Evolutionary conservation across 345 rosid species (phyloP), one percentile per base, ranked within the genome.

Genomic region (Heritiera littoralis): DNA sequence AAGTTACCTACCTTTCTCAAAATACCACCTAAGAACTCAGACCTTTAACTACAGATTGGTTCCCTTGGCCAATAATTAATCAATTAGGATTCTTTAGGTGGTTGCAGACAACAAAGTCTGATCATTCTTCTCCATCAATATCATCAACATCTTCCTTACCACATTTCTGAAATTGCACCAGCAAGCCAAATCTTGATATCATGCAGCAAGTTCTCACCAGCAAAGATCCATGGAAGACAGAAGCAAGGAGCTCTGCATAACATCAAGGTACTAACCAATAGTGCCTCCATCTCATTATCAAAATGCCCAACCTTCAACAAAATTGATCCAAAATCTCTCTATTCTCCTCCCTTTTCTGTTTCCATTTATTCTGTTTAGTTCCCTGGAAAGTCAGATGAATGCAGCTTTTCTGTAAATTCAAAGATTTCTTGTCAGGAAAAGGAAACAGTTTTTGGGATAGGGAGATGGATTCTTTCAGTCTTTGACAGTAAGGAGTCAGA

Each of bases 251-350:
- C 11, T 17, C 28, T 40, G 20, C 11, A 66, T 1, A 49, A 40
- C n/a, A 38, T 65, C 69, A 65, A 65, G 46, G 28, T 38, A 65
- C 45, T 38, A 40, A 65, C 3, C 48, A 38, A 65, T 65, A 18
- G 69, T 35, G 14, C 5, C 18, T 45, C 23, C 48, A 65, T 41
- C 48, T 38, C 45, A 6, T 66, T 9, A 70, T 48, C 20, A 70
- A 70, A 6, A 70, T 70, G 58, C 9, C n/a, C n/a, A 48, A 12
- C 48, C 58, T 66, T 70, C 74, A 70, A 28, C 41, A 23, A 69
- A 40, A 46, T 45, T 17, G 35, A 55, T 13, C 40, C 54, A 48
- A 17, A 68, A 45, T 68, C 18, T 46, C n/a, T 70, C 40, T 48
- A 70, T 49, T 70, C 40, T 48, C 58, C n/a, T 48, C 5, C 55